These are phyloP conservation scores for Colletotrichum gigasporum DNA, from an alignment of 2,329 filamentous ascomycete species.

Conservation along the genomic window DNA sequence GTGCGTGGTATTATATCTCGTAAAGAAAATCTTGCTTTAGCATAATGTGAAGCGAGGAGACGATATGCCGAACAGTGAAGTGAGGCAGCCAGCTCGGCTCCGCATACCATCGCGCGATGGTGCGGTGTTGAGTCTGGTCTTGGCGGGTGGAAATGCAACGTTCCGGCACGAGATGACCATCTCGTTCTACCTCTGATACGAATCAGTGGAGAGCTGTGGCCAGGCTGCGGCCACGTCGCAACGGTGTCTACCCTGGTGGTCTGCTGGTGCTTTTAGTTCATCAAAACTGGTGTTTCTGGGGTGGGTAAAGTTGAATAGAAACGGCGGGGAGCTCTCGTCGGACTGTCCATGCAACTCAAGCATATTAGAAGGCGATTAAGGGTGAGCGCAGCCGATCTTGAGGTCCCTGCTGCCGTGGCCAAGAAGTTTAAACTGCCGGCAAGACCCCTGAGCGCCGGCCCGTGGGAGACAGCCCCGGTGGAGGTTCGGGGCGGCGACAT, in stretches of 20 bases:
- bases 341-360: conserved; percentile 5
- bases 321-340: conserved; percentile 17
- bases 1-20: no score
- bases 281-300: not conserved
- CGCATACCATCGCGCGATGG: not conserved
- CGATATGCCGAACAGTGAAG: not conserved
- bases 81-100: not conserved
- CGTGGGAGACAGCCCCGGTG: not conserved
- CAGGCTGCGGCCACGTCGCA: not conserved
- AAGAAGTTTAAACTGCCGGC: conserved; percentile 21
- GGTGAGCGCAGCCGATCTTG: conserved; percentile 13
- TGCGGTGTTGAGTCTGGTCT: not conserved
- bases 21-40: not conserved
- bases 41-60: not conserved
- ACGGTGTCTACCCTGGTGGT: conserved; percentile 4
- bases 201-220: not conserved
- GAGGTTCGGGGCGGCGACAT: not conserved
- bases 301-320: not conserved
- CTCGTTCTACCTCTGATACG: conserved; percentile 12
- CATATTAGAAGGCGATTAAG: not conserved
- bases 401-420: conserved; percentile 1
- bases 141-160: conserved; percentile 10
- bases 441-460: conserved; percentile 16
- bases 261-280: not conserved
- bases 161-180: conserved; percentile 21